Evolutionary conservation across 2,329 filamentous ascomycete species (phyloP).

Genomic region (Trichoderma koningii): DNA sequence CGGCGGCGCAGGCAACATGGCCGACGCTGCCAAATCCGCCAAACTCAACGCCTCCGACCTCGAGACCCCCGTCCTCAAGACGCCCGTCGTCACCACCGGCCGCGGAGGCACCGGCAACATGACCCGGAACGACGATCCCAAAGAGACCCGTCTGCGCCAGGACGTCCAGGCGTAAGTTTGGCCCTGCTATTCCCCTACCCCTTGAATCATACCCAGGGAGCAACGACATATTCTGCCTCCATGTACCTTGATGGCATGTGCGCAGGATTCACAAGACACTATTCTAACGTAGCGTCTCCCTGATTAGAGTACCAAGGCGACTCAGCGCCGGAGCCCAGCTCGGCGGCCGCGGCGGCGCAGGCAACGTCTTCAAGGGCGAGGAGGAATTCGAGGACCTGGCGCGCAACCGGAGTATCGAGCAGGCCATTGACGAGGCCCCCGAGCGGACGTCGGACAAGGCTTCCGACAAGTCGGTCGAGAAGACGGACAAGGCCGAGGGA

Average conservation of each 20-base stretch:
- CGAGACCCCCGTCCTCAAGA: slow-evolving; percentile 80
- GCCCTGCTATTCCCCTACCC: background rate
- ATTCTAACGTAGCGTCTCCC: slow-evolving; percentile 22
- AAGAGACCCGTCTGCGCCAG: slow-evolving; percentile 75
- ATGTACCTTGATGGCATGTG: background rate
- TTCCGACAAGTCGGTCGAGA: background rate
- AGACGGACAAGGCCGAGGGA: slow-evolving; percentile 29
- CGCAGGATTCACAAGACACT: background rate
- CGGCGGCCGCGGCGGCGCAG: slow-evolving; percentile 73
- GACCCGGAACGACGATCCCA: slow-evolving; percentile 69
- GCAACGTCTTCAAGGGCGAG: slow-evolving; percentile 63
- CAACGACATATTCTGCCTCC: background rate
- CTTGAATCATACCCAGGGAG: too few species aligned
- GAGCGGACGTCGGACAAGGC: slow-evolving; percentile 6
- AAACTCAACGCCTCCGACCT: slow-evolving; percentile 65
- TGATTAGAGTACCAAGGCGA: slow-evolving; percentile 55
- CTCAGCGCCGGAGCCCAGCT: slow-evolving; percentile 62
- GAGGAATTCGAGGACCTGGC: slow-evolving; percentile 41
- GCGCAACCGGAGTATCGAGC: slow-evolving; percentile 37
- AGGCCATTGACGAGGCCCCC: slow-evolving; percentile 40
- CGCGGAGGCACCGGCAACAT: slow-evolving; percentile 89
- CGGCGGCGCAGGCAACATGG: slow-evolving; percentile 77
- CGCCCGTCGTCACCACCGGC: slow-evolving; percentile 82
- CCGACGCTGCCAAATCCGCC: slow-evolving; percentile 54
- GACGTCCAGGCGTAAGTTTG: slow-evolving; percentile 73